Conservation (phyloP, 257 asterid genomes). For the Scutellaria galericulata region DNA sequence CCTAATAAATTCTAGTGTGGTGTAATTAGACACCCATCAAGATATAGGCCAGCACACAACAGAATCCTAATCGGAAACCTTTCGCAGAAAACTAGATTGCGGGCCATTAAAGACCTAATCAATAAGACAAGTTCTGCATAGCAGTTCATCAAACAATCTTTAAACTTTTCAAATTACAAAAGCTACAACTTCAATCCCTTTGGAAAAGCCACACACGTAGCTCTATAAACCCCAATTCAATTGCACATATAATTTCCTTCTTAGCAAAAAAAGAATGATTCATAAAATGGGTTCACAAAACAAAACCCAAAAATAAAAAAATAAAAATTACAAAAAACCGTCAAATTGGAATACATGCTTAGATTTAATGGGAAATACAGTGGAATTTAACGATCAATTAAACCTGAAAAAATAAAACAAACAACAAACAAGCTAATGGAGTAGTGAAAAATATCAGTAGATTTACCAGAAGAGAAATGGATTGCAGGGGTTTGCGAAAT, state of each 20-base stretch:
- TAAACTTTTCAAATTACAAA: background rate
- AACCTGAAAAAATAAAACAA: background rate
- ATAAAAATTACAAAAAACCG: background rate
- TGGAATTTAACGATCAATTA: background rate
- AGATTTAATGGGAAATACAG: background rate
- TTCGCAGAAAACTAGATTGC: background rate
- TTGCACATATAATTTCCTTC: background rate
- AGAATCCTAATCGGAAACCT: conserved; percentile 21
- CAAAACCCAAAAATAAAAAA: background rate
- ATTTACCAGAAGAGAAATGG: conserved; percentile 49
- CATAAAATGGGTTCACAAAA: background rate
- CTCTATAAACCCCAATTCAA: conserved; percentile 2
- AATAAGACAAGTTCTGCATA: background rate
- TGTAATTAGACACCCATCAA: background rate
- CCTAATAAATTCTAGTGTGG: background rate
- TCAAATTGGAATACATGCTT: conserved; percentile 3
- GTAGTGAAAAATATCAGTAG: background rate
- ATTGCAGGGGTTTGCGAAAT: conserved; percentile 38
- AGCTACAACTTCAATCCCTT: conserved; percentile 15
- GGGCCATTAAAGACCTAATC: conserved; percentile 10
- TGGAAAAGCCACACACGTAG: background rate
- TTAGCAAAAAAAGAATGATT: conserved; percentile 12
- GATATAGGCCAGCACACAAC: conserved; percentile 19
- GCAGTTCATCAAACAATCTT: background rate
- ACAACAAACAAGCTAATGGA: conserved; percentile 6